phyloP scores from a whole-genome alignment of 805 yeast species.

The Metschnikowia colocasiae region DNA sequence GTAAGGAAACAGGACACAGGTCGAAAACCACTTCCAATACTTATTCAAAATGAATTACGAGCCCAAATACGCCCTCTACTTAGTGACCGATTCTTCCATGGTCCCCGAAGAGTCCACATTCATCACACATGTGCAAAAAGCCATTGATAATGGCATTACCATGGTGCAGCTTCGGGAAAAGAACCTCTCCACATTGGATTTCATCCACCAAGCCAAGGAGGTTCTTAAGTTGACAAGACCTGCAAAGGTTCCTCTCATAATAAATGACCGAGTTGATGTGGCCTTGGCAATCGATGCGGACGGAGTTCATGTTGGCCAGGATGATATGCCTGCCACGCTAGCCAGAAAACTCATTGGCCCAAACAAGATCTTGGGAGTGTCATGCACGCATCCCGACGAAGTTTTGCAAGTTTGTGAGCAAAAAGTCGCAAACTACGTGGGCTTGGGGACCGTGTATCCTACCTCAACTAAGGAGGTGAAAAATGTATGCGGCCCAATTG shows the following conservation, averaged over 20 bases:
- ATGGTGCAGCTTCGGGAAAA: conserved; percentile 84
- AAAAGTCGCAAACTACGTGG: conserved; percentile 70
- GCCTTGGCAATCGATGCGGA: conserved; percentile 88
- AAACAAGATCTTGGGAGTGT: conserved; percentile 73
- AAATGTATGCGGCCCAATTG: conserved; percentile 57
- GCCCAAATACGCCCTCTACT: conserved; percentile 45
- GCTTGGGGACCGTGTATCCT: conserved; percentile 74
- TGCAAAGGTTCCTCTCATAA: conserved; percentile 68
- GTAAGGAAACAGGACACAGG: no score
- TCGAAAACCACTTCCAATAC: background rate
- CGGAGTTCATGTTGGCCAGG: conserved; percentile 92
- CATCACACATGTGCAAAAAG: conserved; percentile 56
- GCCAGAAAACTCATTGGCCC: conserved; percentile 69
- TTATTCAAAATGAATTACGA: background rate
- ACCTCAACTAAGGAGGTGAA: conserved; percentile 62
- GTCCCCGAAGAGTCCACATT: conserved; percentile 58
- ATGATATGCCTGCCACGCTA: conserved; percentile 63
- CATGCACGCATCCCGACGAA: conserved; percentile 61
- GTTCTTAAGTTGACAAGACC: conserved; percentile 60
- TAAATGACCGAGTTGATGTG: conserved; percentile 84
- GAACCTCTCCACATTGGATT: conserved; percentile 59
- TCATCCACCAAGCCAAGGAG: conserved; percentile 55
- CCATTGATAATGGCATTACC: conserved; percentile 72
- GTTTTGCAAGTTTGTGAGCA: conserved; percentile 46
- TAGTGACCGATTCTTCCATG: conserved; percentile 79